Percentiles rank a stretch among this genome's conserved stretches.
phyloP scores from a whole-genome alignment of 148 eudicot species.

The Salicornia ramosissima region DNA sequence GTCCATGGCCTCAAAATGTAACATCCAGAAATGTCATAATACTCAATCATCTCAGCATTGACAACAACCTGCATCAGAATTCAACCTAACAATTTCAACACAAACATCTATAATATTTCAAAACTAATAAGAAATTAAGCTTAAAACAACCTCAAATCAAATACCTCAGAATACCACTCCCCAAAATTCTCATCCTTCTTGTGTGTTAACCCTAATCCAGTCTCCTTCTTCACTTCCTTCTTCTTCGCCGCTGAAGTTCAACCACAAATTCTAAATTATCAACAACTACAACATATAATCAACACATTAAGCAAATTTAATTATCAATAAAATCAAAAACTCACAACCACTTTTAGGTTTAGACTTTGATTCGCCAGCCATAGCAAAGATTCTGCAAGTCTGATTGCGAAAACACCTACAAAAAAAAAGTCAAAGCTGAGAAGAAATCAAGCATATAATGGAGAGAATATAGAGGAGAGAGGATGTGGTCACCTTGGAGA shows the following conservation, averaged over 20 bases:
- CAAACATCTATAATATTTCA: neutral
- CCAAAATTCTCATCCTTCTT: conserved; percentile 96
- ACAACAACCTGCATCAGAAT: conserved; percentile 60
- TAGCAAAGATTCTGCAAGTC: neutral
- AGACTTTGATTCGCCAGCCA: conserved; percentile 15
- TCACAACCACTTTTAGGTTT: conserved; percentile 9
- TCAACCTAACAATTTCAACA: neutral
- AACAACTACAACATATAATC: neutral
- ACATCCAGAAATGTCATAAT: conserved; percentile 92
- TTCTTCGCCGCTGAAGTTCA: conserved; percentile 51
- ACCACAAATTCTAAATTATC: neutral
- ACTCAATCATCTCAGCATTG: conserved; percentile 86
- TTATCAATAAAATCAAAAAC: neutral
- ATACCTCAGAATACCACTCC: conserved; percentile 99
- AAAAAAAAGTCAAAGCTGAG: neutral
- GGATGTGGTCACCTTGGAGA: neutral
- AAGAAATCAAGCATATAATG: neutral
- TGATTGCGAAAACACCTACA: conserved; percentile 4
- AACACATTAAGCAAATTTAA: neutral
- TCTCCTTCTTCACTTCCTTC: conserved; percentile 94
- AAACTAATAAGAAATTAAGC: neutral
- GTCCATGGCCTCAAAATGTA: conserved; percentile 91
- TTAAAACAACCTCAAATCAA: neutral
- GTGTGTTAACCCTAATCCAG: conserved; percentile 70
- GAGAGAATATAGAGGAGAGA: neutral